These are phyloP conservation scores for Leucoagaricus sp. DNA, from an alignment of 1,284 basidiomycete genomes.

Conservation along the genomic window DNA sequence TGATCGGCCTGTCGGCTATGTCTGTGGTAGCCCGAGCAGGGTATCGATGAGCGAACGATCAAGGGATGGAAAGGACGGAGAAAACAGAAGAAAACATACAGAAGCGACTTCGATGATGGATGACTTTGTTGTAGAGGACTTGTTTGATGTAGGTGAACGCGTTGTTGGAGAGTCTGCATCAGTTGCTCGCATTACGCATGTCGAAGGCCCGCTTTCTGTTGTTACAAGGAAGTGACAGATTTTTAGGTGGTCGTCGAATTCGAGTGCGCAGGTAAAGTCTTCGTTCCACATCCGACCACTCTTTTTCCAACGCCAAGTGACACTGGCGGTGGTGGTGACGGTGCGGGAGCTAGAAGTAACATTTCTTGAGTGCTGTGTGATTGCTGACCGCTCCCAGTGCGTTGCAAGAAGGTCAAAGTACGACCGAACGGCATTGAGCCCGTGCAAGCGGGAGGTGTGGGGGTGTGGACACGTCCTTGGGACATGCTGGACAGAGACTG, in stretches of 20 bases:
- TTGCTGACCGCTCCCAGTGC: conserved; percentile 38
- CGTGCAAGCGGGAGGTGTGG: conserved; percentile 34
- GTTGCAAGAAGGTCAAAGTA: conserved; percentile 48
- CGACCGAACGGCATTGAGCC: conserved; percentile 44
- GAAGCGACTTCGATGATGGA: conserved; percentile 3
- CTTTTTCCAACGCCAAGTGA: conserved; percentile 44
- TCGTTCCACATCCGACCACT: conserved; percentile 42
- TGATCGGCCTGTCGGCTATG: background rate
- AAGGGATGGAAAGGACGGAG: background rate
- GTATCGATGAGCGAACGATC: background rate
- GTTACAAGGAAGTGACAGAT: conserved; percentile 38
- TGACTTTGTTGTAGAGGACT: background rate
- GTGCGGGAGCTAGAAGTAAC: conserved; percentile 25
- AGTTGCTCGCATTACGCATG: conserved; percentile 45
- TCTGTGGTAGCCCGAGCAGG: background rate
- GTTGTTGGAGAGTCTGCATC: conserved; percentile 26
- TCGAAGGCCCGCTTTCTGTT: conserved; percentile 37
- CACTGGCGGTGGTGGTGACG: conserved; percentile 36
- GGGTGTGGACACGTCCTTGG: conserved; percentile 34
- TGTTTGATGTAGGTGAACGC: background rate
- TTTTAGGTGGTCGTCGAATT: conserved; percentile 42
- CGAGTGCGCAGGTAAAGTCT: conserved; percentile 44
- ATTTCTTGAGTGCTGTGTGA: conserved; percentile 23
- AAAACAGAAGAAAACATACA: background rate
- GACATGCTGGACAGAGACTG: conserved; percentile 39